A percentile compares a stretch with the other conserved stretches of the same genome.
phyloP scores from a whole-genome alignment of 306 rosid species.

The Amphicarpaea edgeworthii region DNA sequence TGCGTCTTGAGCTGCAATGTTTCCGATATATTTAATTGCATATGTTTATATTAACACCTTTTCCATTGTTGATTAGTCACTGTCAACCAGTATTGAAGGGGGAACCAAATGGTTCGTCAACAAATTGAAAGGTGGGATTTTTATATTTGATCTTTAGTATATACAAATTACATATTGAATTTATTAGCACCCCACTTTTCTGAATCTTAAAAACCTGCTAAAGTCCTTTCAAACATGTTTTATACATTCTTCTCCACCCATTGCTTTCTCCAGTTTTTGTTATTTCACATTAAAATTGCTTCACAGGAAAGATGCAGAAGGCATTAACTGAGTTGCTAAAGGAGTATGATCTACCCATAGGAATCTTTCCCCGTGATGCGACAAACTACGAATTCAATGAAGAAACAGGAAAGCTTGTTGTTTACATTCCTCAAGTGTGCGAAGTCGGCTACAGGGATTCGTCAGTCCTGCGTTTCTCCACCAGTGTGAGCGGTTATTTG shows the following conservation, averaged over 20 bases:
- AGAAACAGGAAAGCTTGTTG: conserved; percentile 78
- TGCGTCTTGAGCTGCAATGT: neutral
- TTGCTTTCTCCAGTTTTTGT: neutral
- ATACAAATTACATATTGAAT: neutral
- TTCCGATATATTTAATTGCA: conserved; percentile 29
- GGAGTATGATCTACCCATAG: conserved; percentile 82
- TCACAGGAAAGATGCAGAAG: conserved; percentile 92
- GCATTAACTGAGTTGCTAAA: conserved; percentile 80
- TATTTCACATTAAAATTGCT: neutral
- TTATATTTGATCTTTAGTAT: conserved; percentile 2
- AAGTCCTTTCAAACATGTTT: neutral
- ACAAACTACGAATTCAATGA: conserved; percentile 93
- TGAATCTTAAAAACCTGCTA: neutral
- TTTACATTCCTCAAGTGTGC: conserved; percentile 72
- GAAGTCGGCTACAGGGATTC: conserved; percentile 94
- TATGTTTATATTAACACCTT: conserved; percentile 47
- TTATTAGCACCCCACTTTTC: neutral
- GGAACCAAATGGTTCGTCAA: conserved; percentile 88
- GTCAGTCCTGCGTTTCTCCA: conserved; percentile 80
- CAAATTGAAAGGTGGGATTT: conserved; percentile 70
- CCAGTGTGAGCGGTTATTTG: conserved; percentile 73
- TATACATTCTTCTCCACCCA: conserved; percentile 2
- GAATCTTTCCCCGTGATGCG: conserved; percentile 90
- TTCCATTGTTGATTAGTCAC: conserved; percentile 56
- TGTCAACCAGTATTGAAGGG: conserved; percentile 72